Base-by-base conservation (phyloP, 2,329 filamentous ascomycete species). In the Penicillium sp. region DNA sequence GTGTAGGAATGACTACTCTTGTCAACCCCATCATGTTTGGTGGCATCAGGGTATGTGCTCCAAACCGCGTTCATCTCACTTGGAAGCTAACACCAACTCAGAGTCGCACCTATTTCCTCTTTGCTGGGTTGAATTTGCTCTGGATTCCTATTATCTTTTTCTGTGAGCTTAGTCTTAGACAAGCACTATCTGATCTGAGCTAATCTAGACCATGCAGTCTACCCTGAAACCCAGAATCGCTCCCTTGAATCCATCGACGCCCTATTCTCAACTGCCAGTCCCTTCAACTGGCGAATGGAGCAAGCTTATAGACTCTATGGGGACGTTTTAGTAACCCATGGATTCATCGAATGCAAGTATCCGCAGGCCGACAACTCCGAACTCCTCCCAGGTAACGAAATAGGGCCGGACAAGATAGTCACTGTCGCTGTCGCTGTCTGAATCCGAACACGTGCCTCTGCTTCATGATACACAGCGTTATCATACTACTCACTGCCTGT, bases 1-100 rank as follows among this genome's bases (percentile, higher is more conserved):
- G 81, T 34, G 77, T 80, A 8, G 81, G 81, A 33, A 77, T 79
- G 76, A 82, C 80, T 1, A 73, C 74, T 2, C 70, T 82, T 44
- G 75, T 82, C 54, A 82, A 70, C 38, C 67, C 66, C 69, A 78
- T 82, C 63, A 79, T 83, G 74, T 49, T 49, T 23, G 39, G 33
- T 15, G 34, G 21, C 29, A 12, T 38, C 9, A 43, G 74, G 53
- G 53, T 51, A 13, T 31, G 50, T n/a, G 18, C 29, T 8, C 3
- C 12, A 16, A 12, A 21, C 16, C 16, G 16, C 18, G 21, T 38
- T 18, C 23, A 21, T 29, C 2, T 24, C 2, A 7, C 21, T 13
- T 15, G 15, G 12, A 45, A 47, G 15, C 42, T 60, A n/a, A 59
- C 38, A 15, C 2, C 16, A n/a, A 6, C 16, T 21, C 26, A 62